A percentile compares a stretch with the other conserved stretches of the same genome.
Conservation (phyloP, 2,329 filamentous ascomycete species). For the Phaeophleospora eucalypticola region DNA sequence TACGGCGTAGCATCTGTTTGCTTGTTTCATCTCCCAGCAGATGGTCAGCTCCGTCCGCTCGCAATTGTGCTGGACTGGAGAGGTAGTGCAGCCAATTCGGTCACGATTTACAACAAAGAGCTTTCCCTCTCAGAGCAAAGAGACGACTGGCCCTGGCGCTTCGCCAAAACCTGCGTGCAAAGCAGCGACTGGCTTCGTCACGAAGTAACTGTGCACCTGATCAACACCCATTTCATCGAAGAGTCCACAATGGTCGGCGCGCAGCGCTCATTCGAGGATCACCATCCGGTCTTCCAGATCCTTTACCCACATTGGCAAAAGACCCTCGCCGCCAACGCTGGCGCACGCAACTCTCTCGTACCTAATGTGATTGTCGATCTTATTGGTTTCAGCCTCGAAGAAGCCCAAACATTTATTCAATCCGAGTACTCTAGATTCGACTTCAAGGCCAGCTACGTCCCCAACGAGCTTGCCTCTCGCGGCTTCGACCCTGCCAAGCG, state of each 20-base stretch:
- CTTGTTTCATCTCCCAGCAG: conserved; percentile 31
- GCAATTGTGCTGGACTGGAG: conserved; percentile 49
- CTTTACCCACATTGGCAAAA: conserved; percentile 50
- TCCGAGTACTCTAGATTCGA: conserved; percentile 44
- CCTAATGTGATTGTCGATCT: conserved; percentile 44
- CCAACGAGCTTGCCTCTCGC: conserved; percentile 42
- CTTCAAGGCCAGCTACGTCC: conserved; percentile 44
- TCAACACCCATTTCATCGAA: conserved; percentile 21
- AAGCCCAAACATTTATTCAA: conserved; percentile 38
- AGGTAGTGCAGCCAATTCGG: conserved; percentile 40
- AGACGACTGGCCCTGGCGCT: conserved; percentile 50
- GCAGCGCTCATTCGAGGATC: conserved; percentile 40
- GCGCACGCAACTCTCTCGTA: conserved; percentile 43
- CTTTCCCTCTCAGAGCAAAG: conserved; percentile 36
- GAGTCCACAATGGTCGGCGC: conserved; percentile 20
- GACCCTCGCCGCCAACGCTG: conserved; percentile 49
- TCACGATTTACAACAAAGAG: conserved; percentile 49
- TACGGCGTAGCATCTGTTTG: conserved; percentile 18
- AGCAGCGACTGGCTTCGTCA: conserved; percentile 49
- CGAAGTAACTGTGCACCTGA: conserved; percentile 45
- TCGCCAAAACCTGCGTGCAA: conserved; percentile 50
- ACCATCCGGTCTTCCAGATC: conserved; percentile 44
- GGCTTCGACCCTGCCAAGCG: conserved; percentile 39
- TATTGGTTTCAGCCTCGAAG: conserved; percentile 38
- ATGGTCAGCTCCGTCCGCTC: conserved; percentile 48